Conservation (phyloP, 179 eudicot genomes). For the Gypsophila paniculata region DNA sequence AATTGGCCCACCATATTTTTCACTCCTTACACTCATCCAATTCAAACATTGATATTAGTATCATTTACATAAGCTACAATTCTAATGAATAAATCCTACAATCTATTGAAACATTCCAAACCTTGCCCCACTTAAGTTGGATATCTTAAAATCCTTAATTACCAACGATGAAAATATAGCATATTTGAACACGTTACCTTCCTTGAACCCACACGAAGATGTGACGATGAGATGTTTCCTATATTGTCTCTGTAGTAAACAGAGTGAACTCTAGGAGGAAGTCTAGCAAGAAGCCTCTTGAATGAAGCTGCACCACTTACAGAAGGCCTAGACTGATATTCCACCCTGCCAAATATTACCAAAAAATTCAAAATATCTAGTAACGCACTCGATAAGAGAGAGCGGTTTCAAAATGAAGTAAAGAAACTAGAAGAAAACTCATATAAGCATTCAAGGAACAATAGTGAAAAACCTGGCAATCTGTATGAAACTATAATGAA, state of each 20-base stretch:
- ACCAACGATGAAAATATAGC: not conserved
- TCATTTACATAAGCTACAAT: no score
- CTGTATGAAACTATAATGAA: not conserved
- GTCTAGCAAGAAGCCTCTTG: conserved; percentile 72
- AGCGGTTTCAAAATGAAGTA: not conserved
- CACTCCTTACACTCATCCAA: no score
- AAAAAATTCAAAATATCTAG: not conserved
- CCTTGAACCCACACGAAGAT: conserved; percentile 63
- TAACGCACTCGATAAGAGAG: not conserved
- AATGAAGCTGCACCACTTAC: conserved; percentile 68
- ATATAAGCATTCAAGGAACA: not conserved
- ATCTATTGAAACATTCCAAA: not conserved
- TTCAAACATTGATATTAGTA: no score
- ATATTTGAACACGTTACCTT: conserved; percentile 44
- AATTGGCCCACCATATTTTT: no score
- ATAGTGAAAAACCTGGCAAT: not conserved
- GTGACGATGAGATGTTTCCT: conserved; percentile 91
- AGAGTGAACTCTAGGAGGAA: conserved; percentile 93
- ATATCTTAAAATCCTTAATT: not conserved
- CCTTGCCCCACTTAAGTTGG: not conserved
- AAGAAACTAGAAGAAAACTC: not conserved
- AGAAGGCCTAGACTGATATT: conserved; percentile 72
- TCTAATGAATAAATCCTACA: not conserved
- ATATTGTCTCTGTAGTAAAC: conserved; percentile 93
- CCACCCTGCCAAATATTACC: conserved; percentile 58